Evolutionary conservation across 108 stramenopile species (phyloP), one percentile per base, ranked within the genome.

Genomic region (Nitzschia putrida): DNA sequence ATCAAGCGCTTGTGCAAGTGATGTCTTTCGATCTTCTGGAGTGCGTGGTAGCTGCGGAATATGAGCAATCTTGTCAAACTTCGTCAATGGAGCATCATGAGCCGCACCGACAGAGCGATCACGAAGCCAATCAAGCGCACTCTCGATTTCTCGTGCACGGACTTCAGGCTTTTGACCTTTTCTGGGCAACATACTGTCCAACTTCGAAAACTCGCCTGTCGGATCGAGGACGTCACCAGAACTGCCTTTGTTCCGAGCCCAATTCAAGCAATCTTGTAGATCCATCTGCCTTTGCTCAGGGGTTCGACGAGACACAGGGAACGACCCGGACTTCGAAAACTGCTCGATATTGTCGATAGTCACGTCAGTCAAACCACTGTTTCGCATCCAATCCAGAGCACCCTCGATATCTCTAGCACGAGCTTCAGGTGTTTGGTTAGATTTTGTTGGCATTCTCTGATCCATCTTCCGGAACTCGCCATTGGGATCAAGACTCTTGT

Each of bases 301-400:
- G 1, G 61, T 52, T 22, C 71, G 60, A 7, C 52, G 37, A 11
- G 51, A 26, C 0, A 61, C 21, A 5, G 72, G 56, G n/a, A 57
- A 25, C 37, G 61, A 55, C 16, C 26, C 64, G 8, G 57, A 24
- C 43, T 73, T 57, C 11, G 10, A 9, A 23, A 57, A 58, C 16
- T 12, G 26, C 8, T 57, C 7, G 29, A 57, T 12, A n/a, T 42
- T 49, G 3, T 37, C 68, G 11, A 61, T 14, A n/a, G 13, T 53
- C 16, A 54, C 34, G 11, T 57, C 57, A 14, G 45, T 54, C 11
- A 57, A 53, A 34, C 43, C 47, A 21, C 53, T 16, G 26, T 72
- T 72, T 11, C 80, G 66, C 42, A 76, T 53, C 80, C 75, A 76
- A 20, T 75, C 64, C 13, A 72, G 21, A 21, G 66, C 61, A 29